These are phyloP conservation scores for Fusarium compactum DNA, from an alignment of 2,329 filamentous ascomycete species.

Conservation along the genomic window DNA sequence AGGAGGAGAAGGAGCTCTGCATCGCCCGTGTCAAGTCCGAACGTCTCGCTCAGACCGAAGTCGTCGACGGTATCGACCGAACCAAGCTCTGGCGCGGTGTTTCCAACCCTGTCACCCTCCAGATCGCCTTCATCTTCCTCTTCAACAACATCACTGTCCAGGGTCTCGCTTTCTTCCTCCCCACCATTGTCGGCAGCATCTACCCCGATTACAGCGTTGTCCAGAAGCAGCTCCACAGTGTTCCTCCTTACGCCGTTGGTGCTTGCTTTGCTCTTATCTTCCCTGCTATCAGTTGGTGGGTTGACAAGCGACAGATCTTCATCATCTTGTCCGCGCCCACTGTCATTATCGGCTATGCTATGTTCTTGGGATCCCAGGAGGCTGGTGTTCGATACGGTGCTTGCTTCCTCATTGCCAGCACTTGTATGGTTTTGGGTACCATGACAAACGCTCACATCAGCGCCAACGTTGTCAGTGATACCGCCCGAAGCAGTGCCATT, in stretches of 20 bases:
- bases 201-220: constrained; percentile 70
- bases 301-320: constrained; percentile 66
- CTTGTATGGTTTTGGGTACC: constrained; percentile 71
- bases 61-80: constrained; percentile 71
- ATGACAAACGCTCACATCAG: constrained; percentile 72
- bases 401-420: constrained; percentile 71
- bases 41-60: constrained; percentile 68
- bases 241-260: constrained; percentile 73
- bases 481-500: constrained; percentile 71
- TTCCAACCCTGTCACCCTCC: constrained; percentile 67
- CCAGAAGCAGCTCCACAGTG: constrained; percentile 72
- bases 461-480: constrained; percentile 75
- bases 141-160: constrained; percentile 76
- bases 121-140: constrained; percentile 69
- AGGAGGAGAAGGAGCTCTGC: constrained; percentile 73
- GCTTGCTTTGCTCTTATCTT: constrained; percentile 70
- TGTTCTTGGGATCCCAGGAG: constrained; percentile 67
- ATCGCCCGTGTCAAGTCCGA: constrained; percentile 71
- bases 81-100: constrained; percentile 70
- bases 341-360: constrained; percentile 72
- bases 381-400: constrained; percentile 68
- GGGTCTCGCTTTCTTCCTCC: constrained; percentile 74
- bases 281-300: constrained; percentile 67
- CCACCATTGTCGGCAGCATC: constrained; percentile 73
- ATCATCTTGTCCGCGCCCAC: constrained; percentile 67